phyloP scores from a whole-genome alignment of 2,329 filamentous ascomycete genomes.

The Aotearoamyces nothofagi region DNA sequence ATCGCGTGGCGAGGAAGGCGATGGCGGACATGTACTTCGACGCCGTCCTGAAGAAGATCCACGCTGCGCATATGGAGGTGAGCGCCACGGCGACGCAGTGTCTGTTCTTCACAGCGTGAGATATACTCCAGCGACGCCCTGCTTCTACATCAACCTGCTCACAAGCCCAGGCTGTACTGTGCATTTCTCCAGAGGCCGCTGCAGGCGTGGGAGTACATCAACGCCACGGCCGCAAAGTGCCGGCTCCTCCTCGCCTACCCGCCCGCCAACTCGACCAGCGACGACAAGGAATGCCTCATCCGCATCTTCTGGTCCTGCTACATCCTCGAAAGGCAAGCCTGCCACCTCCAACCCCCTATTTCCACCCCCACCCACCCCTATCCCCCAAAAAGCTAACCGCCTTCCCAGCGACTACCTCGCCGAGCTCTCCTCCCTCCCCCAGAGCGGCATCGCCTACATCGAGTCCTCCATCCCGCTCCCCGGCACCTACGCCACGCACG shows the following conservation, averaged over 20 bases:
- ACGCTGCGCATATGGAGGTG: slow-evolving; percentile 30
- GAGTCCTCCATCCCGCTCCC: slow-evolving; percentile 34
- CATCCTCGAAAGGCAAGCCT: slow-evolving; percentile 30
- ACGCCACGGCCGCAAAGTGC: slow-evolving; percentile 31
- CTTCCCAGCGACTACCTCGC: slow-evolving; percentile 34
- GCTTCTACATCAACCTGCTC: background rate
- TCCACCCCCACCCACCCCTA: too few species aligned
- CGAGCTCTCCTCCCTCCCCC: slow-evolving; percentile 32
- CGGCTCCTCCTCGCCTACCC: slow-evolving; percentile 31
- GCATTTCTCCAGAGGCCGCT: slow-evolving; percentile 32
- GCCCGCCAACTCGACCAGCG: slow-evolving; percentile 17
- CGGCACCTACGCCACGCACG: slow-evolving; percentile 29
- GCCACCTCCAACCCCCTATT: too few species aligned
- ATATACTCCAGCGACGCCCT: slow-evolving; percentile 1
- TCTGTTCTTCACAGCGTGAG: slow-evolving; percentile 33
- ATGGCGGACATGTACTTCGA: slow-evolving; percentile 30
- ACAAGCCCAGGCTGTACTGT: slow-evolving; percentile 27
- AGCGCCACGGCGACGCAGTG: slow-evolving; percentile 31
- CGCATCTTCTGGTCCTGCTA: slow-evolving; percentile 40
- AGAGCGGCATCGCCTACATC: slow-evolving; percentile 33
- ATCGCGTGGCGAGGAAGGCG: slow-evolving; percentile 19
- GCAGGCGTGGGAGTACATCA: slow-evolving; percentile 36
- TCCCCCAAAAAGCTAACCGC: slow-evolving; percentile 11
- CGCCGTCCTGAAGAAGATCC: slow-evolving; percentile 27
- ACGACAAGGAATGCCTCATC: slow-evolving; percentile 30